Base-by-base conservation (phyloP, 108 stramenopile genomes). In the Cylindrotheca closterium region DNA sequence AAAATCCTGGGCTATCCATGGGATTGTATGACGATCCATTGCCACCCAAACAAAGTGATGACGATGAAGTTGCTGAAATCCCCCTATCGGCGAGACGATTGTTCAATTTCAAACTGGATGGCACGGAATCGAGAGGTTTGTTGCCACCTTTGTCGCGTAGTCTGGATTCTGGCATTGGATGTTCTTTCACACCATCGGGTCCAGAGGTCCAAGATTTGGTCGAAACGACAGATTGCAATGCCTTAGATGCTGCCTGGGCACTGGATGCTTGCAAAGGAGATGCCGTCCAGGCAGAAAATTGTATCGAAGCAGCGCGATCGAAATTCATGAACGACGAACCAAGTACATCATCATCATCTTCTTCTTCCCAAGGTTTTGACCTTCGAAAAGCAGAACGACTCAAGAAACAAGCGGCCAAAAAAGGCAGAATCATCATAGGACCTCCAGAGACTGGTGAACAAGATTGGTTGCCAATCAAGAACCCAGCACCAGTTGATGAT, bases 231-330 rank as follows among this genome's bases (percentile, higher is more conserved):
- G 25, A 48, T 19, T 74, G 73, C 25, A 22, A 37, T 22, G 34
- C 58, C 1, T 59, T 62, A 26, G 73, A 74, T 56, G 73, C 73
- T 12, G 72, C 69, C 17, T 74, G 73, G 73, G 66, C 73, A n/a
- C 23, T 74, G 29, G 73, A 74, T 53, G 73, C 73, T 3, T 74
- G 73, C 32, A 52, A 62, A 53, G 73, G 66, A 15, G 73, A 74
- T 45, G 46, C 62, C 17, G 49, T 47, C 19, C 60, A 67, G 33
- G 73, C 73, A 7, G 67, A 66, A 66, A 67, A 52, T 3, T 25
- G 59, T 1, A 74, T 74, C 17, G 67, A 65, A 18, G 58, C 30
- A 0, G 73, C 73, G 1, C n/a, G n/a, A n/a, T n/a, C n/a, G n/a
- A n/a, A n/a, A n/a, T n/a, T n/a, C n/a, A n/a, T n/a, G n/a, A n/a